phyloP scores from a whole-genome alignment of 2,329 filamentous ascomycete genomes.

The Exophiala aquamarina region DNA sequence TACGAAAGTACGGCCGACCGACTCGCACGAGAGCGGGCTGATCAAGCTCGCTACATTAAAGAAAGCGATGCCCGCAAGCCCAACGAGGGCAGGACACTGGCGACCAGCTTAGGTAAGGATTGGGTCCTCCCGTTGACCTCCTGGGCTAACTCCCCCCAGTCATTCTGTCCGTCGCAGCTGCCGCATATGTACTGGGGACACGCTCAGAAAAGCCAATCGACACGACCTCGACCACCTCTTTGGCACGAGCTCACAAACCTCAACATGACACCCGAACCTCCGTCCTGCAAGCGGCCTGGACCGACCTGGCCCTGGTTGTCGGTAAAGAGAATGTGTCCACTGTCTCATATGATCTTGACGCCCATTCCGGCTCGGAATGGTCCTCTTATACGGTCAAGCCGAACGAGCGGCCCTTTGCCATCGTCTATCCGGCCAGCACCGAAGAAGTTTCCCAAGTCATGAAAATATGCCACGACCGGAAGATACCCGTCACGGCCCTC shows the following conservation, averaged over 20 bases:
- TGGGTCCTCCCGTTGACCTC: too few relatives aligned
- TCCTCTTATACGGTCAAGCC: constrained; percentile 51
- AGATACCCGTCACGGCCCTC: constrained; percentile 83
- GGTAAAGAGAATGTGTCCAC: constrained; percentile 65
- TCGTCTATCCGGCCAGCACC: constrained; percentile 75
- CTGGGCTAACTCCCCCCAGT: too few relatives aligned
- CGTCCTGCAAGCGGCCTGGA: constrained; percentile 65
- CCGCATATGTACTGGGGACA: constrained; percentile 58
- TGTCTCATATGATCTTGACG: constrained; percentile 50
- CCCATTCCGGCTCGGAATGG: constrained; percentile 64
- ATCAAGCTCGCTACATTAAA: constrained; percentile 32
- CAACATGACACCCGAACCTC: constrained; percentile 56
- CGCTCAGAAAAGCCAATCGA: constrained; percentile 48
- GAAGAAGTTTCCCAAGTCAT: constrained; percentile 84
- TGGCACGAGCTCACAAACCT: constrained; percentile 48
- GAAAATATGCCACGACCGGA: constrained; percentile 78
- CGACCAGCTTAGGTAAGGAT: constrained; percentile 34
- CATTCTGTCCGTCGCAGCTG: constrained; percentile 49
- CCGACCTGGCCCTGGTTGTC: constrained; percentile 61
- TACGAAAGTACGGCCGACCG: constrained; percentile 62
- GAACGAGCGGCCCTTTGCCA: constrained; percentile 51
- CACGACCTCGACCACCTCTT: constrained; percentile 57
- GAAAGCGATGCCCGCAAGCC: constrained; percentile 5
- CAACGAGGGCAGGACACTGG: constrained; percentile 18
- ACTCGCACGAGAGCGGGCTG: constrained; percentile 56